A percentile compares a stretch with the other conserved stretches of the same genome.
Conservation (phyloP, 352 stramenopile genomes). For the Peronosclerospora sorghi region DNA sequence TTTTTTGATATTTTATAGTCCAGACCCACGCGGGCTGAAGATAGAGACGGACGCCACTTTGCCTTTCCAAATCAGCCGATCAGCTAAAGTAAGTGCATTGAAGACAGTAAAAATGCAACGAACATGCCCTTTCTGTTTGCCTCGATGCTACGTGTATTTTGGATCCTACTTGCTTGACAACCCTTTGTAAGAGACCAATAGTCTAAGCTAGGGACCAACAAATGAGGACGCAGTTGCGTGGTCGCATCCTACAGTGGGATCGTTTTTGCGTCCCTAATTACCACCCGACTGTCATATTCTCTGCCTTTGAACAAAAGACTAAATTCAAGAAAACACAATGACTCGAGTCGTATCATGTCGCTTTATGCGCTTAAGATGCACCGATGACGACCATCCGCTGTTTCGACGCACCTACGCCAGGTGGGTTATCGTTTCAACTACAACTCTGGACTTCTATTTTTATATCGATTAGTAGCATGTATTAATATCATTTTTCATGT, state of each 20-base stretch:
- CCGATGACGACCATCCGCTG: constrained; percentile 18
- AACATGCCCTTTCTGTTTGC: not conserved
- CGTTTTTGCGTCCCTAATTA: no score
- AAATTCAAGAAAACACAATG: constrained; percentile 2
- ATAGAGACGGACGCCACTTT: not conserved
- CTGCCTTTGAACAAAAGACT: no score
- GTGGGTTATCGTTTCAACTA: constrained; percentile 2
- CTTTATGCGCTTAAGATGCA: constrained; percentile 18
- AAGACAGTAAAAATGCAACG: constrained; percentile 6
- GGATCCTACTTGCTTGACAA: no score
- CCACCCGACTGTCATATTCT: no score
- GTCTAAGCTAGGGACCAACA: no score
- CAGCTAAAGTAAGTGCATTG: not conserved
- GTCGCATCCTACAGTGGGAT: no score
- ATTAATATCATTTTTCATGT: not conserved
- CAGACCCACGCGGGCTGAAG: no score
- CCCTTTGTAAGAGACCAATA: no score
- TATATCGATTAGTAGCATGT: not conserved
- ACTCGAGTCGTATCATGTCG: constrained; percentile 9
- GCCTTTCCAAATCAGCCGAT: not conserved
- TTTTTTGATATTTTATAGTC: no score
- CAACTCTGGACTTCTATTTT: no score
- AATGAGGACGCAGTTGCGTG: no score
- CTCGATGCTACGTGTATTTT: no score
- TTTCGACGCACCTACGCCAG: constrained; percentile 21